These are phyloP conservation scores for Diaporthe vaccinii DNA, from an alignment of 2,329 filamentous ascomycete species.

Conservation along the genomic window DNA sequence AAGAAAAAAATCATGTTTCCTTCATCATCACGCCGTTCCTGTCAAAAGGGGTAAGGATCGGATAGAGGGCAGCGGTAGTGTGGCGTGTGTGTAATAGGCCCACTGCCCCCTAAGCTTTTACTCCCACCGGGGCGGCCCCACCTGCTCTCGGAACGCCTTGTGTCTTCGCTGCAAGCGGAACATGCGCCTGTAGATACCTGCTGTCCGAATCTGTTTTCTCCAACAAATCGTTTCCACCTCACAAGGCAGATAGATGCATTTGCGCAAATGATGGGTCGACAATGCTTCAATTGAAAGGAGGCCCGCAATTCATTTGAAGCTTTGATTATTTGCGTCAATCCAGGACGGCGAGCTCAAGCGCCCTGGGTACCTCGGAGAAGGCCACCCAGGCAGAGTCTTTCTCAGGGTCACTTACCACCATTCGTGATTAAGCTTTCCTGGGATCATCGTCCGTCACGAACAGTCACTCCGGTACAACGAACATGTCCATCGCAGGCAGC, in stretches of 20 bases:
- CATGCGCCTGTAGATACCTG: neutral
- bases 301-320: neutral
- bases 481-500: constrained; percentile 6
- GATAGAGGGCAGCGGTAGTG: no score
- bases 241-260: neutral
- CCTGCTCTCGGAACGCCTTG: constrained; percentile 2
- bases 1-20: neutral
- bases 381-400: neutral
- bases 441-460: neutral
- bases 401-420: neutral
- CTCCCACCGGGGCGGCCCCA: constrained; percentile 9
- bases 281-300: neutral
- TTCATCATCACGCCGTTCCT: neutral
- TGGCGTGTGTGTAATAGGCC: neutral
- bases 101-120: constrained; percentile 18
- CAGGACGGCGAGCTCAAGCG: neutral
- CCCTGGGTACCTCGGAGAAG: neutral
- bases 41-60: neutral
- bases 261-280: neutral
- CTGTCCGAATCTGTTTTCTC: neutral
- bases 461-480: neutral
- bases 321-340: neutral
- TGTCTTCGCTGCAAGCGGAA: constrained; percentile 16
- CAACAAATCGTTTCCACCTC: neutral
- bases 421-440: neutral